These are phyloP conservation scores for Diaporthe capsici DNA, from an alignment of 2,329 filamentous ascomycete species.

Conservation along the genomic window DNA sequence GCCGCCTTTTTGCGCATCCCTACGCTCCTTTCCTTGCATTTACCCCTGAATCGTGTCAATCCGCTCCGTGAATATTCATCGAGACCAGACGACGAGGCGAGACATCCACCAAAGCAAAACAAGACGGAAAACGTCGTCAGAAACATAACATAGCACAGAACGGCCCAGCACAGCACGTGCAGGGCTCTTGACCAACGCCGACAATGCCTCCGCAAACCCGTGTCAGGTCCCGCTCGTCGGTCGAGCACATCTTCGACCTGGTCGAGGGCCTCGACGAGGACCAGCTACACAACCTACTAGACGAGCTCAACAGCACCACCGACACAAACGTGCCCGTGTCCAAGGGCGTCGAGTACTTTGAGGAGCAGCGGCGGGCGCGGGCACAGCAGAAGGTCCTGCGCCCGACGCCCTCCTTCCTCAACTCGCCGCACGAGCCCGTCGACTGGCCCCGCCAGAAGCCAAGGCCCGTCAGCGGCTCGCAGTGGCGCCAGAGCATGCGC, in stretches of 20 bases:
- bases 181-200: not conserved
- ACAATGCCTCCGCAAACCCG: conserved; percentile 44
- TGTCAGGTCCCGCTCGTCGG: conserved; percentile 47
- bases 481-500: conserved; percentile 42
- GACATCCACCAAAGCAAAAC: not conserved
- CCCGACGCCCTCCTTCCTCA: conserved; percentile 41
- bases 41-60: conserved; percentile 14
- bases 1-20: not conserved
- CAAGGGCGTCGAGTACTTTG: conserved; percentile 49
- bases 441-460: conserved; percentile 42
- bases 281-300: conserved; percentile 48
- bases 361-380: conserved; percentile 36
- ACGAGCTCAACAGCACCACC: conserved; percentile 48
- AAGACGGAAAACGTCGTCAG: not conserved
- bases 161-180: not conserved
- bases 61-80: too few species aligned
- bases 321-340: conserved; percentile 48
- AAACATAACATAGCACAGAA: not conserved
- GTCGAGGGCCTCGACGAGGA: conserved; percentile 48
- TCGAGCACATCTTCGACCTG: conserved; percentile 49
- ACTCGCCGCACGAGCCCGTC: conserved; percentile 39
- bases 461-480: conserved; percentile 38
- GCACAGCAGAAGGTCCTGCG: conserved; percentile 25
- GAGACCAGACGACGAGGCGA: conserved; percentile 10
- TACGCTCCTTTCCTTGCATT: conserved; percentile 11